phyloP scores from a whole-genome alignment of 1,284 basidiomycete genomes.

The Meripilus lineatus region DNA sequence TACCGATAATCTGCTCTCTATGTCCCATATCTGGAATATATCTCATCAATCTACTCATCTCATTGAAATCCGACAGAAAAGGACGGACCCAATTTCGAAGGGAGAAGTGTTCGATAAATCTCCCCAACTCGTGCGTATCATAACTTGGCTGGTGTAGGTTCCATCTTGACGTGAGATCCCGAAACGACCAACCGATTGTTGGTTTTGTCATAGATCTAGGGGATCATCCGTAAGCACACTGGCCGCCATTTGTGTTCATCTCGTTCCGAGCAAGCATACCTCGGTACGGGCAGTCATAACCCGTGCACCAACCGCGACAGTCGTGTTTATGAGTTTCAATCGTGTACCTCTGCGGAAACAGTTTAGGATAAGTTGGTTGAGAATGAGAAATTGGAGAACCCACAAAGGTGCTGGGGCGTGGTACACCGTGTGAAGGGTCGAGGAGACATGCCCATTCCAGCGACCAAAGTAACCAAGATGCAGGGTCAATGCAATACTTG shows the following conservation, averaged over 20 bases:
- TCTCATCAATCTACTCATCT: too few species aligned
- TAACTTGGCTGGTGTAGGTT: slow-evolving; percentile 22
- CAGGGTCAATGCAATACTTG: slow-evolving; percentile 2
- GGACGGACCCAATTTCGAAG: too few species aligned
- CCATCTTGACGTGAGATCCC: slow-evolving; percentile 34
- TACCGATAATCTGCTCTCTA: too few species aligned
- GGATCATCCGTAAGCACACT: neutral
- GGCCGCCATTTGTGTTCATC: neutral
- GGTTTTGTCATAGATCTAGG: slow-evolving; percentile 35
- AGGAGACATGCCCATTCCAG: slow-evolving; percentile 31
- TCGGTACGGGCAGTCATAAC: slow-evolving; percentile 12
- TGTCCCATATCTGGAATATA: too few species aligned
- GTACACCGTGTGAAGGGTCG: slow-evolving; percentile 43
- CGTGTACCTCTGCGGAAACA: slow-evolving; percentile 8
- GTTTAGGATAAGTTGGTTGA: neutral
- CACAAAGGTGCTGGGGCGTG: slow-evolving; percentile 37
- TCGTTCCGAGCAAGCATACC: slow-evolving; percentile 6
- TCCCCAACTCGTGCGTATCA: too few species aligned
- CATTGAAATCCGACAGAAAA: too few species aligned
- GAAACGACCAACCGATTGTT: slow-evolving; percentile 29
- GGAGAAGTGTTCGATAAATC: too few species aligned
- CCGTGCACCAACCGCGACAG: slow-evolving; percentile 10
- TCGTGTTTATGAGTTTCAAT: slow-evolving; percentile 12
- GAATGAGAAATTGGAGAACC: neutral
- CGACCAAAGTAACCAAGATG: neutral